phyloP scores from a whole-genome alignment of 1,284 basidiomycete species.

The Irpex sp. region DNA sequence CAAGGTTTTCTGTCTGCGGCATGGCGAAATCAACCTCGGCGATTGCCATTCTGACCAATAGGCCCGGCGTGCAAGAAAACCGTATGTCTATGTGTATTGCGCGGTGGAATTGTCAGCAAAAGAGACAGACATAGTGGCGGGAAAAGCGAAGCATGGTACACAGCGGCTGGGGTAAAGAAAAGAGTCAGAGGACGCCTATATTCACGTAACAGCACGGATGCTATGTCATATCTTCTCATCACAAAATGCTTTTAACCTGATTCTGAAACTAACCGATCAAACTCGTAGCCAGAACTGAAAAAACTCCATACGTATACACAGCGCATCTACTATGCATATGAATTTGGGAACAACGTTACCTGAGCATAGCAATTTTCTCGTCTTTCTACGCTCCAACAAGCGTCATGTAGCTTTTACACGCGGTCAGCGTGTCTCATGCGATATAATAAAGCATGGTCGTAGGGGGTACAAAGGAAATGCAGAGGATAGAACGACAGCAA shows the following conservation, averaged over 20 bases:
- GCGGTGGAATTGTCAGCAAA: background rate
- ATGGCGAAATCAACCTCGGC: background rate
- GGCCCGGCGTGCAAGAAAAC: background rate
- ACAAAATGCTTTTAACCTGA: too few relatives aligned
- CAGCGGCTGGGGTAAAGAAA: too few relatives aligned
- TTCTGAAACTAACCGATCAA: too few relatives aligned
- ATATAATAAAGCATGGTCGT: constrained; percentile 28
- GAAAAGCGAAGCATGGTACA: background rate
- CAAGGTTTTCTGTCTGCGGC: background rate
- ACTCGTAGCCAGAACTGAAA: too few relatives aligned
- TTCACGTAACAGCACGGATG: too few relatives aligned
- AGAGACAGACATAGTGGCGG: background rate
- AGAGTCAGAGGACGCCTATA: too few relatives aligned
- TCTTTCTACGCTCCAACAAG: background rate
- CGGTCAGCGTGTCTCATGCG: background rate
- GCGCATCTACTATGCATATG: background rate
- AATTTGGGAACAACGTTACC: background rate
- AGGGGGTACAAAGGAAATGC: constrained; percentile 28
- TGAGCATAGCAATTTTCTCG: background rate
- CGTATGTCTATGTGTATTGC: background rate
- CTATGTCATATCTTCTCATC: too few relatives aligned
- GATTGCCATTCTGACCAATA: background rate
- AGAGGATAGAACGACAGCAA: constrained; percentile 19
- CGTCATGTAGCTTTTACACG: background rate
- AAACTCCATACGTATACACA: too few relatives aligned